phyloP scores from a whole-genome alignment of 1,139 yeast species.

The Nematodospora anomalae region DNA sequence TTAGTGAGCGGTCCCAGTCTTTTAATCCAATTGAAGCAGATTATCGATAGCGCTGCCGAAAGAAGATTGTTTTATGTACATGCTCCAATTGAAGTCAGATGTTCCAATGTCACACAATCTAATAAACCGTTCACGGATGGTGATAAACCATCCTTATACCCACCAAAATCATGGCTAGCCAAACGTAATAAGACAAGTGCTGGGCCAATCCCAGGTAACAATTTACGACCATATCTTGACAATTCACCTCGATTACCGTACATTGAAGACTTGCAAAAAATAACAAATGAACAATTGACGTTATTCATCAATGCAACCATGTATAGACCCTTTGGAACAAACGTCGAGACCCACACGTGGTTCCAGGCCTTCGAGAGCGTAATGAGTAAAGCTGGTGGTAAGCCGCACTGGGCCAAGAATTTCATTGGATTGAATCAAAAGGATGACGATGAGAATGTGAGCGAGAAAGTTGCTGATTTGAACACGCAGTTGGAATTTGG shows the following conservation, averaged over 20 bases:
- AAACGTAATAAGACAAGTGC: conserved; percentile 36
- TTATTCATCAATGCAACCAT: conserved; percentile 90
- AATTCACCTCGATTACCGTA: conserved; percentile 67
- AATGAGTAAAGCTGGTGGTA: conserved; percentile 77
- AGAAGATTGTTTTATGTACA: conserved; percentile 75
- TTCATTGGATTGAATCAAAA: conserved; percentile 60
- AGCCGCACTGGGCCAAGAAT: conserved; percentile 99
- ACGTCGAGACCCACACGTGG: conserved; percentile 80
- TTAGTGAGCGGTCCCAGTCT: conserved; percentile 72
- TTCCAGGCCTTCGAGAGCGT: conserved; percentile 78
- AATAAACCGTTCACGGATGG: conserved; percentile 41
- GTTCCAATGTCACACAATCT: conserved; percentile 76
- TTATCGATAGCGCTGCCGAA: conserved; percentile 61
- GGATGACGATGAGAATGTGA: conserved; percentile 24
- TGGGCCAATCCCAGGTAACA: conserved; percentile 87
- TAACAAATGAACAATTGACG: conserved; percentile 78
- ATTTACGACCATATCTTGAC: conserved; percentile 76
- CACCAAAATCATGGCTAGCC: conserved; percentile 42
- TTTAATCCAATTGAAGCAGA: conserved; percentile 59
- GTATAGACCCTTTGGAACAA: conserved; percentile 84
- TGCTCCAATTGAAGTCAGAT: conserved; percentile 93
- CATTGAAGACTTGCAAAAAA: conserved; percentile 46
- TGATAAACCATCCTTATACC: conserved; percentile 44
- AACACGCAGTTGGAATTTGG: conserved; percentile 40
- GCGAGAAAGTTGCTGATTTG: conserved; percentile 31